These are phyloP conservation scores for Cyclocybe aegerita DNA, from an alignment of 768 basidiomycete genomes.

Conservation along the genomic window DNA sequence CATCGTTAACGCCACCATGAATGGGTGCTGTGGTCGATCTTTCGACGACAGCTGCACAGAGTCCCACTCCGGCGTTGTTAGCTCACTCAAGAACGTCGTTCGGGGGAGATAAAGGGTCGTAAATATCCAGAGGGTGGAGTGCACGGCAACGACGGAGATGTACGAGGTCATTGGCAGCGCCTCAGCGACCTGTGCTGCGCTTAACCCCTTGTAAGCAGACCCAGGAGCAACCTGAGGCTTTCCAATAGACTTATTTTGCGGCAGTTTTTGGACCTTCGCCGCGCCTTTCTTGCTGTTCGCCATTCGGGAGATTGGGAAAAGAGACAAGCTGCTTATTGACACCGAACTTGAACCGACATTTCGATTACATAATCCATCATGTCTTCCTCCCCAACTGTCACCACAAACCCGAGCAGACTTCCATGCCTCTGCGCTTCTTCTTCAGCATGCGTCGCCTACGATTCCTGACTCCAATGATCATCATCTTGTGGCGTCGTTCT, in stretches of 20 bases:
- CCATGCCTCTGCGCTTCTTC: too few relatives aligned
- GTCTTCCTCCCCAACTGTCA: too few relatives aligned
- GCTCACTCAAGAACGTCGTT: slow-evolving; percentile 42
- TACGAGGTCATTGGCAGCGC: slow-evolving; percentile 52
- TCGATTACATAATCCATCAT: too few relatives aligned
- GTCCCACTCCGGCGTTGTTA: slow-evolving; percentile 30
- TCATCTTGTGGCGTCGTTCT: too few relatives aligned
- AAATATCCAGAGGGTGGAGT: slow-evolving; percentile 64
- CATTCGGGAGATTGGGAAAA: slow-evolving; percentile 10
- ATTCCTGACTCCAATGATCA: too few relatives aligned
- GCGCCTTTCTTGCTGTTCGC: slow-evolving; percentile 14
- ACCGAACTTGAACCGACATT: too few relatives aligned
- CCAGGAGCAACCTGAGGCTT: neutral
- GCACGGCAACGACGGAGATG: slow-evolving; percentile 66
- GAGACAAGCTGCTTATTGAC: neutral
- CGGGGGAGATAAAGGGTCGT: slow-evolving; percentile 72
- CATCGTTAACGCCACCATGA: slow-evolving; percentile 64
- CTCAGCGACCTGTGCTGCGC: slow-evolving; percentile 14
- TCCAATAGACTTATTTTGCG: slow-evolving; percentile 4
- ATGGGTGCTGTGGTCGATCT: slow-evolving; percentile 71
- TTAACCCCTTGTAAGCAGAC: slow-evolving; percentile 1
- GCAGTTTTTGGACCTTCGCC: slow-evolving; percentile 7
- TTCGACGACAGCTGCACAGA: slow-evolving; percentile 34
- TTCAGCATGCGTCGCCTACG: too few relatives aligned
- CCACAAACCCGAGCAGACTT: too few relatives aligned